These are phyloP conservation scores for Thalassiosira exigua DNA, from an alignment of 352 stramenopile species.

Conservation along the genomic window DNA sequence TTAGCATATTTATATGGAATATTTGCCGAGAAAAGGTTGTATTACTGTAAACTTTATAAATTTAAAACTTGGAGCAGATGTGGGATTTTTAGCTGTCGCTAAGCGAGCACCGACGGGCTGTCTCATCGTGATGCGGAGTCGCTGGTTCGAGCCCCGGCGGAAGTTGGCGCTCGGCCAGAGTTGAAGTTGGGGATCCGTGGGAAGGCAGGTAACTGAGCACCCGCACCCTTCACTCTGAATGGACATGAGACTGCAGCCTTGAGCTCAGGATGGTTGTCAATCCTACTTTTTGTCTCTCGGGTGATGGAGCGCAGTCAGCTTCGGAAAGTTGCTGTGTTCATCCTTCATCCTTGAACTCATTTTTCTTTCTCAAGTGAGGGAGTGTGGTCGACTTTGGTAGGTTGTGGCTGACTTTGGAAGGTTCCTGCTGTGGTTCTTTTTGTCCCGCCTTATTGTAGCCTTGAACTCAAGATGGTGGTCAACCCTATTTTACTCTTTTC, in stretches of 20 bases:
- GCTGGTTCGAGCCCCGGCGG: conserved; percentile 39
- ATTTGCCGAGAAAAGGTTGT: no score
- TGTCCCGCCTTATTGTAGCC: no score
- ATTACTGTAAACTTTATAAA: no score
- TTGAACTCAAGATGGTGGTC: conserved; percentile 47
- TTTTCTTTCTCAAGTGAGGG: no score
- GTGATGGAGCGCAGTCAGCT: no score
- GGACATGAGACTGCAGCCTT: conserved; percentile 60
- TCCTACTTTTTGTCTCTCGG: conserved; percentile 16
- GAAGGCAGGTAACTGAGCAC: conserved; percentile 65
- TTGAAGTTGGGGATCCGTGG: conserved; percentile 37
- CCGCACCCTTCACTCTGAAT: conserved; percentile 33
- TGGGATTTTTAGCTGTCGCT: conserved; percentile 33
- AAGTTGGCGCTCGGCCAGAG: conserved; percentile 25
- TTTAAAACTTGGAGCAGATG: conserved; percentile 7
- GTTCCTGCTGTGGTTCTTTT: no score
- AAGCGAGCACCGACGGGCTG: conserved; percentile 57
- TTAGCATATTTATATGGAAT: no score
- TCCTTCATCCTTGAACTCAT: no score
- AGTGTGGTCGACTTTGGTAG: no score
- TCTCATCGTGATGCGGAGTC: conserved; percentile 52
- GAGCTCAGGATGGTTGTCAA: conserved; percentile 49
- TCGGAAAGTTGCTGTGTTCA: no score
- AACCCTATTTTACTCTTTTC: conserved; percentile 35
- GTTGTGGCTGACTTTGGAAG: no score